Evolutionary conservation across 1,139 yeast genomes (phyloP).

Genomic region (Geotrichum candidum): DNA sequence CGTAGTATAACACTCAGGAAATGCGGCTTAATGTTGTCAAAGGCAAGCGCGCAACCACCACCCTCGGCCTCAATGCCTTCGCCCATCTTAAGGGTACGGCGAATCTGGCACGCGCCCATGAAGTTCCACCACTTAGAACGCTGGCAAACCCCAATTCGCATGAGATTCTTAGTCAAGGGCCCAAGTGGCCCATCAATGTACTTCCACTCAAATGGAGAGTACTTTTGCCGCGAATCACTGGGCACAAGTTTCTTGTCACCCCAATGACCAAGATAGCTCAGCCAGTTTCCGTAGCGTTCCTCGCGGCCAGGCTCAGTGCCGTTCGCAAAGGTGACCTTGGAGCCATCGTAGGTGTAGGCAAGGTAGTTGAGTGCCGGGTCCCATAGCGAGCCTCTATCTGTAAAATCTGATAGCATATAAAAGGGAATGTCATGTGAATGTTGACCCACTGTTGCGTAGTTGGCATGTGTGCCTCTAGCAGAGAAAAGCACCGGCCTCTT

Average conservation of each 20-base stretch:
- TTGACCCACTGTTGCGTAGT: conserved; percentile 92
- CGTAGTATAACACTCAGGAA: conserved; percentile 30
- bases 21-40: conserved; percentile 30
- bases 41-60: conserved; percentile 31
- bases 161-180: conserved; percentile 71
- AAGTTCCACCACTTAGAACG: conserved; percentile 79
- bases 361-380: conserved; percentile 77
- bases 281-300: conserved; percentile 66
- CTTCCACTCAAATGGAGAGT: conserved; percentile 85
- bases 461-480: conserved; percentile 96
- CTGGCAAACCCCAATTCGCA: conserved; percentile 69
- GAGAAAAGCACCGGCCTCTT: conserved; percentile 72
- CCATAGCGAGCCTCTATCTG: conserved; percentile 94
- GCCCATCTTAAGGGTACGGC: conserved; percentile 72
- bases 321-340: conserved; percentile 37
- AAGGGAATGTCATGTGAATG: conserved; percentile 94
- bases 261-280: conserved; percentile 78
- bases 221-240: conserved; percentile 69
- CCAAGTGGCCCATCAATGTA: conserved; percentile 92
- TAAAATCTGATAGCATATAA: conserved; percentile 82
- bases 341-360: conserved; percentile 74
- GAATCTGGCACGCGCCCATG: conserved; percentile 67
- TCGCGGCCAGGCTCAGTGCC: conserved; percentile 52
- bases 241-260: conserved; percentile 71
- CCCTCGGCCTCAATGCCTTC: conserved; percentile 86